Conservation (phyloP, 768 basidiomycete genomes). For the Termitomyces eurrhizus region DNA sequence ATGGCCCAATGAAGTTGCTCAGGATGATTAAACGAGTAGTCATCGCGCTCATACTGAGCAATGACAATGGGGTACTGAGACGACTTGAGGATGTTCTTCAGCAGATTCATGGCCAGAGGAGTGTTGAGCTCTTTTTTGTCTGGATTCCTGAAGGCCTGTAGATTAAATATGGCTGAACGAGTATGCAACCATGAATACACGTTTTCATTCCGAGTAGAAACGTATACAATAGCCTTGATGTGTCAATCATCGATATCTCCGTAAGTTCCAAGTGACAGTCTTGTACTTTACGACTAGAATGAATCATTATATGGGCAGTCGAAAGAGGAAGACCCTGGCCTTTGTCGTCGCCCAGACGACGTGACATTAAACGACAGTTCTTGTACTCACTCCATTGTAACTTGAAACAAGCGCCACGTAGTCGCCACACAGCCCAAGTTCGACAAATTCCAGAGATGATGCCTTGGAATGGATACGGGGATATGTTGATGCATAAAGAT, state of each 20-base stretch:
- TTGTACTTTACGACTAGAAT: background rate
- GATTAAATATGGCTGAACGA: background rate
- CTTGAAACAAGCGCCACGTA: slow-evolving; percentile 6
- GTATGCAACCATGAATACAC: background rate
- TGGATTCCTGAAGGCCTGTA: background rate
- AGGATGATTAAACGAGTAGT: slow-evolving; percentile 2
- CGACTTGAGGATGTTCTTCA: slow-evolving; percentile 1
- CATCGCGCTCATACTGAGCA: slow-evolving; percentile 11
- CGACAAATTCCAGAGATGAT: background rate
- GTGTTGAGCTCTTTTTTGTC: background rate
- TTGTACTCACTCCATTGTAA: slow-evolving; percentile 2
- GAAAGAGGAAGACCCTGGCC: background rate
- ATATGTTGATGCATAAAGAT: background rate
- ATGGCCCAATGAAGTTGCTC: slow-evolving; percentile 10
- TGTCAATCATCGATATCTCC: background rate
- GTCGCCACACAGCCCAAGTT: background rate
- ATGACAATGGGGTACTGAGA: slow-evolving; percentile 5
- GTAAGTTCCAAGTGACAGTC: background rate
- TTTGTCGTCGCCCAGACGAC: background rate
- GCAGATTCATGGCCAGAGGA: background rate
- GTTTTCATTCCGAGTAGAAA: background rate
- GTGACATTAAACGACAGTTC: background rate
- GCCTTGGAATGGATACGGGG: background rate
- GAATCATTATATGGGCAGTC: background rate
- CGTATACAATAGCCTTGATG: background rate